Evolutionary conservation across 2,329 filamentous ascomycete species (phyloP), one percentile per base, ranked within the genome.

Genomic region (Arthrinium puccinioides): DNA sequence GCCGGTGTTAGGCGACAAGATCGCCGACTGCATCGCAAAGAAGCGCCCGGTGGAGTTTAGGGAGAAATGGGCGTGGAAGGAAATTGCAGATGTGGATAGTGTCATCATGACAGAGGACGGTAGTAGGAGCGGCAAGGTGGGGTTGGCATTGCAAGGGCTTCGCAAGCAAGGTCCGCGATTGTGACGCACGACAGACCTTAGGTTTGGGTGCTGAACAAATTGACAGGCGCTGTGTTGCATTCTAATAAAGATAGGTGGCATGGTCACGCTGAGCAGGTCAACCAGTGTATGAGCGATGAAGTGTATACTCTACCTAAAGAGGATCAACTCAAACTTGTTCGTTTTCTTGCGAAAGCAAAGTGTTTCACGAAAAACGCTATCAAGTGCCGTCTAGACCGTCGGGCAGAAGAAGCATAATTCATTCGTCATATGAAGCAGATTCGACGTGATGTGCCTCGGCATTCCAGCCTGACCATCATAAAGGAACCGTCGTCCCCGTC

Each of bases 1-100:
- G 38, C 80, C 80, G 0, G 71, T 83, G 5, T 61, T 84, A 10
- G 80, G 80, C 8, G 72, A 78, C 21, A 75, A 74, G 51, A 66
- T 82, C 23, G 69, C 70, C 2, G 76, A 79, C 44, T 70, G 70
- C 39, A 60, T 83, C 39, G 53, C 69, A 38, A 56, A 67, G 25
- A 44, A 60, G 6, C 64, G 66, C 11, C 61, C 64, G 0, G 53
- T 62, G 4, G 70, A 72, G 36, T 74, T 87, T 48, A 62, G 62
- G 25, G 54, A 61, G 2, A 77, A 76, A 51, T 79, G 74, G 74
- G 67, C 69, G 21, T 85, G 82, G 69, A 87, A 79, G 68, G 65
- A 66, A 37, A 72, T 74, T 49, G 55, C 63, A 44, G 63, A 62
- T 39, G 47, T 50, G 9, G 55, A 63, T 31, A 51, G 47, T 20